Conservation (phyloP, 441 rosid genomes). For the Populus hybrid region DNA sequence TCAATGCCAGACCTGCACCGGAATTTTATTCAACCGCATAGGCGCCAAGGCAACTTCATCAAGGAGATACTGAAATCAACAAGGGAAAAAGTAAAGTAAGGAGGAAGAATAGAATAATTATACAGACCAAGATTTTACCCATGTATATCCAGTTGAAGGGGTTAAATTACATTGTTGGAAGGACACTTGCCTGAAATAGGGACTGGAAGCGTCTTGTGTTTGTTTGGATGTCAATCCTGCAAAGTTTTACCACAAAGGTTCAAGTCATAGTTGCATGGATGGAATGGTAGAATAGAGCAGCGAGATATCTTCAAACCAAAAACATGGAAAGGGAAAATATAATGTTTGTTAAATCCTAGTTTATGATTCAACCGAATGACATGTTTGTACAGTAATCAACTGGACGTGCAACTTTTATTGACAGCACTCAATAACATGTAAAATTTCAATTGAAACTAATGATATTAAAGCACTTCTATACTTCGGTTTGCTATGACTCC, state of each 20-base stretch:
- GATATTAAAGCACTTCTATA: neutral
- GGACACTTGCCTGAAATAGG: constrained; percentile 59
- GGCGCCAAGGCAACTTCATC: constrained; percentile 82
- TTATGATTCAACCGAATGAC: neutral
- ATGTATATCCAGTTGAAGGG: neutral
- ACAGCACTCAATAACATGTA: neutral
- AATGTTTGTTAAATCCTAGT: neutral
- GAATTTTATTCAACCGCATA: constrained; percentile 57
- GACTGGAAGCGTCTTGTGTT: constrained; percentile 78
- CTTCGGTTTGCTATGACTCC: neutral
- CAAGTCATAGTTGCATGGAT: neutral
- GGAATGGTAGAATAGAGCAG: neutral
- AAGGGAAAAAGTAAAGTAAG: constrained; percentile 1
- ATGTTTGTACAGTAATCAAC: neutral
- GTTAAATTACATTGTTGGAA: neutral
- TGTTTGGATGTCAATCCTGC: constrained; percentile 97
- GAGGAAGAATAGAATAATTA: constrained; percentile 4
- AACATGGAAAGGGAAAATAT: neutral
- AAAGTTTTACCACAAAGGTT: neutral
- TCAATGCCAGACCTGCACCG: constrained; percentile 60
- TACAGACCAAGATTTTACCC: neutral
- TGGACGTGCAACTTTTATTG: neutral
- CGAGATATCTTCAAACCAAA: neutral
- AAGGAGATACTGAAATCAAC: constrained; percentile 68
- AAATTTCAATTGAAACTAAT: neutral